Percentiles rank a stretch among this genome's conserved stretches.
phyloP scores from a whole-genome alignment of 2,329 filamentous ascomycete species.

The Cladosporium sp. region DNA sequence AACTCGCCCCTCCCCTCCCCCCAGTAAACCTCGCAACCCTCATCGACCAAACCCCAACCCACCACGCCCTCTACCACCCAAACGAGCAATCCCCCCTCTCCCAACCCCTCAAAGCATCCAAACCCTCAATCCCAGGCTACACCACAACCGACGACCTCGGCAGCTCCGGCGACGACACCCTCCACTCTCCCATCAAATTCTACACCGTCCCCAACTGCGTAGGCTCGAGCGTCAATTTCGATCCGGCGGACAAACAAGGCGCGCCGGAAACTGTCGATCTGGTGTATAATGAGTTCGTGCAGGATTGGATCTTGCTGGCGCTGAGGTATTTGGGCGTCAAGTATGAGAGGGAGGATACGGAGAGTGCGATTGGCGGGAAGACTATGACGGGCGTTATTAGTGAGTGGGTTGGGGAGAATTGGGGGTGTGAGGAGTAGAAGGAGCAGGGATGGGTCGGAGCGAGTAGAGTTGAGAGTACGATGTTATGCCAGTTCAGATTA shows the following conservation, averaged over 20 bases:
- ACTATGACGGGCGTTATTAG: conserved; percentile 55
- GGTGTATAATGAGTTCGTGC: conserved; percentile 86
- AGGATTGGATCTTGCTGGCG: conserved; percentile 73
- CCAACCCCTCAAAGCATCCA: neutral
- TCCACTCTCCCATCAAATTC: conserved; percentile 70
- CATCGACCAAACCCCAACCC: neutral
- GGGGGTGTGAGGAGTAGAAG: conserved; percentile 41
- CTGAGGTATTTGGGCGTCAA: conserved; percentile 57
- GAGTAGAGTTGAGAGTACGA: no score
- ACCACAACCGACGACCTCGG: conserved; percentile 84
- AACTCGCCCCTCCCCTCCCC: conserved; percentile 14
- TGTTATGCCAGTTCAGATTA: no score
- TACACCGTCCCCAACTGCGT: conserved; percentile 81
- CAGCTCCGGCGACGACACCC: conserved; percentile 80
- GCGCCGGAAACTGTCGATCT: conserved; percentile 74
- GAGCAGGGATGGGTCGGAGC: no score
- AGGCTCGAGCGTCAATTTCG: conserved; percentile 62
- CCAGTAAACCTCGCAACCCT: neutral
- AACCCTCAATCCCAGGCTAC: conserved; percentile 63
- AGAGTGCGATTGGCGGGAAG: conserved; percentile 48
- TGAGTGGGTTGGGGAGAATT: conserved; percentile 55
- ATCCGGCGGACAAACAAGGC: conserved; percentile 33
- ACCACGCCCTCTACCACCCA: neutral
- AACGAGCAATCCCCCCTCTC: conserved; percentile 2
- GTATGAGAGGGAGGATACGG: conserved; percentile 47